Percentiles rank a stretch among this genome's conserved stretches.
These are phyloP conservation scores for Xylariaceae sp. DNA, from an alignment of 2,329 filamentous ascomycete genomes.

Conservation along the genomic window DNA sequence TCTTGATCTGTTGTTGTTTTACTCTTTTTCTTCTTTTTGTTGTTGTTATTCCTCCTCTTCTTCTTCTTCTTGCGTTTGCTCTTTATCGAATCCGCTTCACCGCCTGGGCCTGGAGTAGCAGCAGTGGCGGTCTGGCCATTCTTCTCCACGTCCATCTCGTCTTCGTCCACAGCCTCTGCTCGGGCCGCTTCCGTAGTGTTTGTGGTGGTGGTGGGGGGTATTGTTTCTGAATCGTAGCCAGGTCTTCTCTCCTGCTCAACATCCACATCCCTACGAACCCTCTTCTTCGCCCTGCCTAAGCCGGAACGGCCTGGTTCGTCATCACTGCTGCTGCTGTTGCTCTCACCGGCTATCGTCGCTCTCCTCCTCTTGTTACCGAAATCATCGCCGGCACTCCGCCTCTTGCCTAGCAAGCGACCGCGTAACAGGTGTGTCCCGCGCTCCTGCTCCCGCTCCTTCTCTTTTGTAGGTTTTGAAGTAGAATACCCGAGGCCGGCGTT, in stretches of 20 bases:
- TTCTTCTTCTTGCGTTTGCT: conserved; percentile 29
- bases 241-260: conserved; percentile 7
- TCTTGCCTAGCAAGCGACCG: conserved; percentile 21
- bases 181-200: not conserved
- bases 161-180: not conserved
- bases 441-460: conserved; percentile 5
- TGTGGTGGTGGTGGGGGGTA: not conserved
- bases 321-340: conserved; percentile 19
- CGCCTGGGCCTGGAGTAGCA: not conserved
- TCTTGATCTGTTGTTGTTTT: too few relatives aligned
- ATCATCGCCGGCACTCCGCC: conserved; percentile 15
- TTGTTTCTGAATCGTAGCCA: not conserved
- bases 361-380: conserved; percentile 9
- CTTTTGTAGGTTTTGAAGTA: not conserved
- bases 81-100: conserved; percentile 15
- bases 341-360: conserved; percentile 13
- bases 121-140: not conserved
- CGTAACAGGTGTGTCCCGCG: conserved; percentile 18
- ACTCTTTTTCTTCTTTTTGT: not conserved
- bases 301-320: conserved; percentile 30
- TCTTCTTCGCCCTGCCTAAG: conserved; percentile 28
- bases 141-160: not conserved
- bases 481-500: conserved; percentile 25
- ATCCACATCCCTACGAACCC: conserved; percentile 10
- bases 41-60: conserved; percentile 18